phyloP scores from a whole-genome alignment of 768 basidiomycete genomes.

The Porphyrellus cyaneotinctus region DNA sequence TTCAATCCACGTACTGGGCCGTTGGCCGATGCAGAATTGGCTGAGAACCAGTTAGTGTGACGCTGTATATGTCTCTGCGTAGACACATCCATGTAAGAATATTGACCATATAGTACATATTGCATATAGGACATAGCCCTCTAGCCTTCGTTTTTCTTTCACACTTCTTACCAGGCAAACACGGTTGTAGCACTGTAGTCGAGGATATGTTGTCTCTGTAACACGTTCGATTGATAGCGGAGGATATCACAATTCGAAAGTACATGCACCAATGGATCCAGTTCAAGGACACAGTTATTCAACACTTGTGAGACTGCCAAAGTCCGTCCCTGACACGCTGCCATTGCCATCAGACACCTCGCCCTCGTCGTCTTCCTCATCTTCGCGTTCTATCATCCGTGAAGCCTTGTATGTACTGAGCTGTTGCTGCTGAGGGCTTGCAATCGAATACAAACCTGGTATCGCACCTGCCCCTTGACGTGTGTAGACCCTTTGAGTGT shows the following conservation, averaged over 20 bases:
- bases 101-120: constrained; percentile 3
- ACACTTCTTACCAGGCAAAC: not conserved
- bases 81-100: constrained; percentile 6
- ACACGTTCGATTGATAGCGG: not conserved
- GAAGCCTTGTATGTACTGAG: constrained; percentile 21
- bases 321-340: constrained; percentile 41
- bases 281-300: constrained; percentile 28
- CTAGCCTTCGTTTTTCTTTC: not conserved
- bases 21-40: constrained; percentile 18
- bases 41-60: constrained; percentile 12
- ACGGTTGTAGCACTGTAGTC: not conserved
- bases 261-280: constrained; percentile 2
- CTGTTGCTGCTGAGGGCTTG: constrained; percentile 18
- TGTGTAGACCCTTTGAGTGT: constrained; percentile 33
- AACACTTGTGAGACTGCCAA: constrained; percentile 50
- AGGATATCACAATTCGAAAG: not conserved
- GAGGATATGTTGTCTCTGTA: constrained; percentile 1
- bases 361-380: constrained; percentile 23
- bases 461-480: constrained; percentile 31
- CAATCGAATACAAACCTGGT: constrained; percentile 20
- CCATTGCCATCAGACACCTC: constrained; percentile 37
- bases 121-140: constrained; percentile 4
- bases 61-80: not conserved
- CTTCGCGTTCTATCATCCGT: constrained; percentile 5
- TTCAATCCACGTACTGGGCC: constrained; percentile 43